Base-by-base conservation (phyloP, 2,329 filamentous ascomycete species). In the Gremmenia infestans region DNA sequence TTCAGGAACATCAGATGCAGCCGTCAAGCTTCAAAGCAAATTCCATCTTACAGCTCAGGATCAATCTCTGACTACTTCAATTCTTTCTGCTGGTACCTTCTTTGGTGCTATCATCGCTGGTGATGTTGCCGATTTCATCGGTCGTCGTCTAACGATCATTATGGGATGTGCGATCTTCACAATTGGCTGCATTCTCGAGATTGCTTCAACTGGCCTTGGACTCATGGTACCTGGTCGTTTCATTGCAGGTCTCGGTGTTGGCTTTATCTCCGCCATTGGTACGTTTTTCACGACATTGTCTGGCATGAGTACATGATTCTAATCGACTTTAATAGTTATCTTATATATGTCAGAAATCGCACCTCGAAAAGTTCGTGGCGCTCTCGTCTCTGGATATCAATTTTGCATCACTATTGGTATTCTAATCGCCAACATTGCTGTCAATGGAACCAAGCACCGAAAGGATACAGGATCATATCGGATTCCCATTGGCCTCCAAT, bases 391-490 rank as follows among this genome's bases (percentile, higher is more conserved):
- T 1, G 87, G 87, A 4, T 92, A 92, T 76, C 88, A 92, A 70
- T 92, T 91, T 78, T 90, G 85, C 72, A 86, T 92, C 71, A 92
- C 88, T 59, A 80, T 92, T 61, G 89, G 89, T 73, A 76, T 94
- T 61, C 77, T 93, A 70, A 73, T 93, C 58, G 89, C 89, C 22
- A 81, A 87, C 1, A 84, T 83, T 64, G 83, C 94, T 65, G 82
- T 87, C 72, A 91, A 94, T 71, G 85, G 72, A 50, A 88, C 86
- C 55, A 73, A 90, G 72, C 67, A 83, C 63, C 78, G 80, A 62
- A 68, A 65, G 14, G 81, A 87, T 71, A 83, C 81, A 7, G 80
- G 81, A 61, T 83, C 85, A 2, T 94, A 91, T 79, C 87, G 90
- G 62, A 91, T 95, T 58, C 87, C 89, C 54, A 91, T 95, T 65